Evolutionary conservation across 2,329 filamentous ascomycete species (phyloP).

Genomic region (Fusarium devonianum): DNA sequence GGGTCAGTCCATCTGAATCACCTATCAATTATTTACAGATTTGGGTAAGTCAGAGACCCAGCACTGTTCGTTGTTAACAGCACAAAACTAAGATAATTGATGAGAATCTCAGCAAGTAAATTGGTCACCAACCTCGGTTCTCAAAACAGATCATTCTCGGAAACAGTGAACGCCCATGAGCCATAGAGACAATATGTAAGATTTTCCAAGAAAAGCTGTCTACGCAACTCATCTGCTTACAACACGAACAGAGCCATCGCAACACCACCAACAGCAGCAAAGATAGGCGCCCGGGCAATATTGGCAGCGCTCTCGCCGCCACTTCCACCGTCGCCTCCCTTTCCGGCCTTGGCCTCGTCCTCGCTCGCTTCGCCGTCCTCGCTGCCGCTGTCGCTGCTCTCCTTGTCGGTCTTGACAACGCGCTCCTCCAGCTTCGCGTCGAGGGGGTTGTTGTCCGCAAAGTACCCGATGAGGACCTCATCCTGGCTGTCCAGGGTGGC

Average conservation of each 20-base stretch:
- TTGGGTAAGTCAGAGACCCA: no score
- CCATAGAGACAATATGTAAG: not conserved
- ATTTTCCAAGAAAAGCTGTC: not conserved
- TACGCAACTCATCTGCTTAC: slow-evolving; percentile 20
- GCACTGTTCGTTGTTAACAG: not conserved
- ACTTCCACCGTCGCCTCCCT: slow-evolving; percentile 6
- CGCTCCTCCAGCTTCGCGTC: slow-evolving; percentile 56
- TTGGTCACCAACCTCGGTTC: not conserved
- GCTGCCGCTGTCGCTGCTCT: not conserved
- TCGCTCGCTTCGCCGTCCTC: slow-evolving; percentile 14
- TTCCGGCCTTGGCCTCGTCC: slow-evolving; percentile 17
- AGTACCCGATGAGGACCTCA: slow-evolving; percentile 60
- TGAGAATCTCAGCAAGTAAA: not conserved
- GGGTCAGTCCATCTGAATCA: no score
- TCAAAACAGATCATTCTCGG: not conserved
- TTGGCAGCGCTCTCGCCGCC: slow-evolving; percentile 12
- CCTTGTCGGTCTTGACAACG: slow-evolving; percentile 37
- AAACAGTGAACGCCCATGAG: not conserved
- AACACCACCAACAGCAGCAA: slow-evolving; percentile 20
- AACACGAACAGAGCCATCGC: slow-evolving; percentile 26
- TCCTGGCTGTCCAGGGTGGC: slow-evolving; percentile 60
- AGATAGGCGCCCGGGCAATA: slow-evolving; percentile 10
- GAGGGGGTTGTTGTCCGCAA: slow-evolving; percentile 57
- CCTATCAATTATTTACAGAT: no score
- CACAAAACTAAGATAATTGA: not conserved